Conservation (phyloP, 2,329 filamentous ascomycete species). For the Pestalotiopsis sp. region DNA sequence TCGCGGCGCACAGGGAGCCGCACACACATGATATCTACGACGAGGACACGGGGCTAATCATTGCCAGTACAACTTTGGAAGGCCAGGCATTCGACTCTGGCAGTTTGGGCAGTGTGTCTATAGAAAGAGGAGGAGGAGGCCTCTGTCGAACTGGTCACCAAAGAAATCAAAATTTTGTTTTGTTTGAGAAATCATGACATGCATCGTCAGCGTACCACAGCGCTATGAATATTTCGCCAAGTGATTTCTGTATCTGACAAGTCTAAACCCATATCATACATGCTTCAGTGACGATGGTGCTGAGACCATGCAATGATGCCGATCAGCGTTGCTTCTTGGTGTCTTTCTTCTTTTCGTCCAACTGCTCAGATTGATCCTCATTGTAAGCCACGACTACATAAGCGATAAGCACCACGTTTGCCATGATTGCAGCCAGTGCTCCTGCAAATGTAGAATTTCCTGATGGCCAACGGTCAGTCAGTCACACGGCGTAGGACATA, state of each 20-base stretch:
- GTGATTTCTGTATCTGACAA: too few species aligned
- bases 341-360: conserved; percentile 44
- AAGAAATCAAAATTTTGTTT: not conserved
- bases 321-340: conserved; percentile 47
- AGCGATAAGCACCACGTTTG: conserved; percentile 87
- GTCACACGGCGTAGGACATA: not conserved
- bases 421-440: conserved; percentile 81
- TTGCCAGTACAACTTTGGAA: not conserved
- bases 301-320: too few species aligned
- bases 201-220: not conserved
- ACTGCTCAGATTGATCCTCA: conserved; percentile 69
- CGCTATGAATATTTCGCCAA: not conserved
- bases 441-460: conserved; percentile 90
- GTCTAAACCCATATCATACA: too few species aligned
- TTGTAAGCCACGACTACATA: conserved; percentile 91
- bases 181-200: not conserved
- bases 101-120: not conserved
- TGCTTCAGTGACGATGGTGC: not conserved
- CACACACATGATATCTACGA: not conserved
- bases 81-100: not conserved
- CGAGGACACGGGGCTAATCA: not conserved
- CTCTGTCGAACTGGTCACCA: not conserved
- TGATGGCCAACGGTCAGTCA: conserved; percentile 35
- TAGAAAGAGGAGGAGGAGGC: not conserved
- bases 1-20: not conserved